Base-by-base conservation (phyloP, 2,329 filamentous ascomycete genomes). In the Aspergillus tubingensis region DNA sequence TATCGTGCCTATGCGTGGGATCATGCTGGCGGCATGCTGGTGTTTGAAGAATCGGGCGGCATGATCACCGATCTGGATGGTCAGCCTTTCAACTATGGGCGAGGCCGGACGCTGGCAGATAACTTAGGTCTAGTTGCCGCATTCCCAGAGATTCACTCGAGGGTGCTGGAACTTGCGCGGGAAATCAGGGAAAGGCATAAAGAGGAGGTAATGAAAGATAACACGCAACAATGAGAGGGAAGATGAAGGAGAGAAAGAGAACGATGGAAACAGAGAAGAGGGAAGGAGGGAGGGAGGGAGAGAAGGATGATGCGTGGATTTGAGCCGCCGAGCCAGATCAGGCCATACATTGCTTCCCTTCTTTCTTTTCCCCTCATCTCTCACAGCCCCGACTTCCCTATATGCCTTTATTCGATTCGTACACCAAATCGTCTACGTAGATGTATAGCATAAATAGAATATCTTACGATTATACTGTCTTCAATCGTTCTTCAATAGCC, bases 41-140 rank as follows among this genome's bases (percentile, higher is more conserved):
- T 62, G n/a, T 62, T 56, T 41, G 56, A 59, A 30, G 60, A 62
- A 51, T 54, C 60, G 3, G 60, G 60, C 2, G 60, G 60, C 32
- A 59, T 19, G 38, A 30, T 62, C 38, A 62, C 60, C n/a, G 60
- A 64, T 48, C 30, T 64, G 27, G 19, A 56, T 25, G 60, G 60
- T 11, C 56, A 23, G 25, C 52, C 51, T 2, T 62, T 62, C 30
- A 41, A 53, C 17, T 62, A 59, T 54, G 59, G 52, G 13, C 15
- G 17, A 27, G 60, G 52, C 19, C 32, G 52, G 27, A 51, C 19
- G 25, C 23, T 62, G 36, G 51, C 43, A 13, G 38, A 41, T 23
- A 62, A 62, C 36, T 21, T 59, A 13, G 60, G 60, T 10, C 43
- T 62, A 30, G 60, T 62, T 21, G 60, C 60, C 19, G 48, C 60